A percentile compares a stretch with the other conserved stretches of the same genome.
These are phyloP conservation scores for Ramaria sp. DNA, from an alignment of 768 basidiomycete species.

Conservation along the genomic window DNA sequence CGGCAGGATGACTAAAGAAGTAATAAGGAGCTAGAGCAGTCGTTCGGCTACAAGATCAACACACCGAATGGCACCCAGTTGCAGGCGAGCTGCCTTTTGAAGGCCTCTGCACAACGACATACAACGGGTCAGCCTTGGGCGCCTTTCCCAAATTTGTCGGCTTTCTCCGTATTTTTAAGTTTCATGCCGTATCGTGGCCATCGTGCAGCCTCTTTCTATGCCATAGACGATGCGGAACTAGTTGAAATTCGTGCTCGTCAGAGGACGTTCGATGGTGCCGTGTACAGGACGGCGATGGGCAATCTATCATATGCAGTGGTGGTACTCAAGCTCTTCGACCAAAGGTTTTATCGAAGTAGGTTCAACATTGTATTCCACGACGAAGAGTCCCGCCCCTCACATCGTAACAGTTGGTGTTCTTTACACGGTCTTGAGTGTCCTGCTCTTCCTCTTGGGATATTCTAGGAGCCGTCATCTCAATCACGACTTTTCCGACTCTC, in stretches of 20 bases:
- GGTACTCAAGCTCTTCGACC: slow-evolving; percentile 71
- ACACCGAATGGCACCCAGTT: neutral
- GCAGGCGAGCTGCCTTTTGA: neutral
- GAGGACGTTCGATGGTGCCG: slow-evolving; percentile 62
- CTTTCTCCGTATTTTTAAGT: neutral
- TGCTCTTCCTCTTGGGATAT: slow-evolving; percentile 49
- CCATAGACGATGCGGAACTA: slow-evolving; percentile 24
- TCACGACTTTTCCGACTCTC: slow-evolving; percentile 68
- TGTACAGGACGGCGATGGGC: slow-evolving; percentile 52
- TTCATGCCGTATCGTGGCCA: slow-evolving; percentile 23
- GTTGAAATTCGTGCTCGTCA: slow-evolving; percentile 72
- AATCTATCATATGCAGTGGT: slow-evolving; percentile 65
- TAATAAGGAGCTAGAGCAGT: neutral
- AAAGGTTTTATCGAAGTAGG: slow-evolving; percentile 62
- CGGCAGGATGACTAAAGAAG: neutral
- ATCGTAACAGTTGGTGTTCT: slow-evolving; percentile 40
- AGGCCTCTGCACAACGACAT: slow-evolving; percentile 1
- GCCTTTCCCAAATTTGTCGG: neutral
- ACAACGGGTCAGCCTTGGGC: neutral
- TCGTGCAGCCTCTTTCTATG: slow-evolving; percentile 22
- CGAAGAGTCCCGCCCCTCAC: neutral
- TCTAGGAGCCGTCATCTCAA: slow-evolving; percentile 53
- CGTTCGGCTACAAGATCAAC: neutral
- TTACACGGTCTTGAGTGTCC: slow-evolving; percentile 34
- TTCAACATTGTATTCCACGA: slow-evolving; percentile 6